Evolutionary conservation across 2,329 filamentous ascomycete species (phyloP).

Genomic region (Trichoderma sp.): DNA sequence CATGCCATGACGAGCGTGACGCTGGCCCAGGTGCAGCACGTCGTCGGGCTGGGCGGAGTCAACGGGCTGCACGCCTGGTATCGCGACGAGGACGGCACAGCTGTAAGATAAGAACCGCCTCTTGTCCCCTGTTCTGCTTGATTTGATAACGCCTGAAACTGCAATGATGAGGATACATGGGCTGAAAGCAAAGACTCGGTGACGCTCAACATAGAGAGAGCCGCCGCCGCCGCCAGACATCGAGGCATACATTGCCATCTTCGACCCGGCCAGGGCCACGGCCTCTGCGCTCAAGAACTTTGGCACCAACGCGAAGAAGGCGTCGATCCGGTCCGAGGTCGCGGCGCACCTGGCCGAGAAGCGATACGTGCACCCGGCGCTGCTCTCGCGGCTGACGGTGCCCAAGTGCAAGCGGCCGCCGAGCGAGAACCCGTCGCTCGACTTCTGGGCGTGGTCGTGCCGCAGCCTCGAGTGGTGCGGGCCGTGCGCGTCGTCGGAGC

Average conservation of each 20-base stretch:
- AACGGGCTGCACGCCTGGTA: slow-evolving; percentile 57
- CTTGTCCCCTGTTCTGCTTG: neutral
- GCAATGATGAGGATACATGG: neutral
- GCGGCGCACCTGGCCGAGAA: slow-evolving; percentile 58
- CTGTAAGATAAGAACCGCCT: slow-evolving; percentile 35
- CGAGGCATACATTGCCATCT: slow-evolving; percentile 67
- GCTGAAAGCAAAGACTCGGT: slow-evolving; percentile 26
- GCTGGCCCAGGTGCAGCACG: slow-evolving; percentile 52
- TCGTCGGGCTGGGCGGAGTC: slow-evolving; percentile 47
- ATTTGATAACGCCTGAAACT: neutral
- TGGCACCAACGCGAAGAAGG: slow-evolving; percentile 64
- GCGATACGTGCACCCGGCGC: slow-evolving; percentile 53
- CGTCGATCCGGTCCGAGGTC: slow-evolving; percentile 59
- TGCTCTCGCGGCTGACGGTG: slow-evolving; percentile 45
- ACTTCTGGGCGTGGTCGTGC: slow-evolving; percentile 68
- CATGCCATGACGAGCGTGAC: slow-evolving; percentile 55
- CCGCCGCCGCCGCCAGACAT: slow-evolving; percentile 61
- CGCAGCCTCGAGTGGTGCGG: slow-evolving; percentile 67
- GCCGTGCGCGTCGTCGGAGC: slow-evolving; percentile 55
- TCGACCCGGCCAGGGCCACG: slow-evolving; percentile 62
- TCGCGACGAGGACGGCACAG: slow-evolving; percentile 41
- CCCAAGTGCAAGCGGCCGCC: slow-evolving; percentile 50
- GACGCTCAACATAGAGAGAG: slow-evolving; percentile 38
- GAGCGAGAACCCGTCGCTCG: slow-evolving; percentile 64
- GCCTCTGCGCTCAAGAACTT: slow-evolving; percentile 64